Evolutionary conservation across 1,284 basidiomycete genomes (phyloP).

Genomic region (Bondarzewia mesenterica): DNA sequence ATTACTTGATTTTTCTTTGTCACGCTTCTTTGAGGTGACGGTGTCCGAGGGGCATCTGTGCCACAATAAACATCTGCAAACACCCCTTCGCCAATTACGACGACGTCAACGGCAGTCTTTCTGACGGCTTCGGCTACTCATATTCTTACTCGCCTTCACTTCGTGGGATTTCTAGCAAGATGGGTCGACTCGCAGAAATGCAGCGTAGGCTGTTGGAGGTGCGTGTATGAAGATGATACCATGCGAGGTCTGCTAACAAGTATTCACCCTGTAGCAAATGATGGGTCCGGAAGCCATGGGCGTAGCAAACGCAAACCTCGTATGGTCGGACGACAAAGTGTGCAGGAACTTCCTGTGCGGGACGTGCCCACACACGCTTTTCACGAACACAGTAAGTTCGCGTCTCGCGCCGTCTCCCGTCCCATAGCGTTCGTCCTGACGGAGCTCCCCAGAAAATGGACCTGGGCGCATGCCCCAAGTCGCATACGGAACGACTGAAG

Average conservation of each 20-base stretch:
- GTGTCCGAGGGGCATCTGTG: too few relatives aligned
- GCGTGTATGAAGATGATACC: slow-evolving; percentile 15
- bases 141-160: neutral
- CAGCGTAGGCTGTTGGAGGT: slow-evolving; percentile 90
- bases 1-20: too few relatives aligned
- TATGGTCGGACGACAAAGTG: slow-evolving; percentile 98
- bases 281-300: slow-evolving; percentile 99
- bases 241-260: slow-evolving; percentile 4
- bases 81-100: neutral
- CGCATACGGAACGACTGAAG: slow-evolving; percentile 91
- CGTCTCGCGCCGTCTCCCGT: slow-evolving; percentile 2
- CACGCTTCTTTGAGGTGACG: too few relatives aligned
- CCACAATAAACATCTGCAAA: neutral
- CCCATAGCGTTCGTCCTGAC: neutral
- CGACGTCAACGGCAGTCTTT: neutral
- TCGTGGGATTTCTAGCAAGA: slow-evolving; percentile 22
- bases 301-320: slow-evolving; percentile 83
- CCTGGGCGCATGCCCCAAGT: slow-evolving; percentile 94
- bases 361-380: slow-evolving; percentile 94
- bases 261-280: slow-evolving; percentile 70
- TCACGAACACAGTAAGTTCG: slow-evolving; percentile 90
- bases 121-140: neutral
- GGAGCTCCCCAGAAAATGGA: slow-evolving; percentile 96
- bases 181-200: slow-evolving; percentile 85
- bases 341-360: slow-evolving; percentile 98